Conservation (phyloP, 768 basidiomycete genomes). For the Lentinula boryana region DNA sequence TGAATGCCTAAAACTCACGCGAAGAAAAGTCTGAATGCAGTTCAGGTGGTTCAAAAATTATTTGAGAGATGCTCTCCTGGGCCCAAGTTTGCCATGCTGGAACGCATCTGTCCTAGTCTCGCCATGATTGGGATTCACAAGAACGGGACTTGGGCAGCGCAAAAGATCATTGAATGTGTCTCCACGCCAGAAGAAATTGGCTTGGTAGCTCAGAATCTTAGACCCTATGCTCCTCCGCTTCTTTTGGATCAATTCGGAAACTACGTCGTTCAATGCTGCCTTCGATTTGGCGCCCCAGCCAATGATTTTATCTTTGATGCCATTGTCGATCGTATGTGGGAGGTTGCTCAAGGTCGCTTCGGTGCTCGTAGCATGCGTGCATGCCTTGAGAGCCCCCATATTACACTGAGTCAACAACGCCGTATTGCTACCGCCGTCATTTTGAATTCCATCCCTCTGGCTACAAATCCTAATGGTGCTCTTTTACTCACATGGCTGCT, state of each 20-base stretch:
- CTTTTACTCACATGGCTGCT: slow-evolving; percentile 94
- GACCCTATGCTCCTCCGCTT: slow-evolving; percentile 89
- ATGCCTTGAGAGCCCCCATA: slow-evolving; percentile 87
- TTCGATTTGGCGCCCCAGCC: slow-evolving; percentile 73
- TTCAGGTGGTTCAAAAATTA: slow-evolving; percentile 89
- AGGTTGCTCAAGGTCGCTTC: slow-evolving; percentile 95
- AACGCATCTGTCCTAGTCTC: slow-evolving; percentile 87
- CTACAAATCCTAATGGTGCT: slow-evolving; percentile 97
- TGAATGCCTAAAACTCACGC: not conserved
- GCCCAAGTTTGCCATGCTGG: slow-evolving; percentile 86
- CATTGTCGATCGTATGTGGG: slow-evolving; percentile 98
- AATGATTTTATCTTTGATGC: slow-evolving; percentile 98
- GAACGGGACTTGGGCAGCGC: slow-evolving; percentile 99
- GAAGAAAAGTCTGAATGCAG: slow-evolving; percentile 4
- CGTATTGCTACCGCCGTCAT: slow-evolving; percentile 93
- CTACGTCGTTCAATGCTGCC: slow-evolving; percentile 88
- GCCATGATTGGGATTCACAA: slow-evolving; percentile 99
- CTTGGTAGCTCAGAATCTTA: slow-evolving; percentile 78
- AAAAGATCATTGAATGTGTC: slow-evolving; percentile 98
- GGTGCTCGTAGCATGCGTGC: slow-evolving; percentile 98
- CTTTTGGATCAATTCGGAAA: slow-evolving; percentile 93
- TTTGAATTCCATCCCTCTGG: slow-evolving; percentile 94
- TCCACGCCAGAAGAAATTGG: slow-evolving; percentile 80
- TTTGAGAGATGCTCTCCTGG: slow-evolving; percentile 82
- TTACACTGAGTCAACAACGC: slow-evolving; percentile 86